A percentile compares a stretch with the other conserved stretches of the same genome.
Conservation (phyloP, 2,329 filamentous ascomycete genomes). For the Stenocarpella maydis region DNA sequence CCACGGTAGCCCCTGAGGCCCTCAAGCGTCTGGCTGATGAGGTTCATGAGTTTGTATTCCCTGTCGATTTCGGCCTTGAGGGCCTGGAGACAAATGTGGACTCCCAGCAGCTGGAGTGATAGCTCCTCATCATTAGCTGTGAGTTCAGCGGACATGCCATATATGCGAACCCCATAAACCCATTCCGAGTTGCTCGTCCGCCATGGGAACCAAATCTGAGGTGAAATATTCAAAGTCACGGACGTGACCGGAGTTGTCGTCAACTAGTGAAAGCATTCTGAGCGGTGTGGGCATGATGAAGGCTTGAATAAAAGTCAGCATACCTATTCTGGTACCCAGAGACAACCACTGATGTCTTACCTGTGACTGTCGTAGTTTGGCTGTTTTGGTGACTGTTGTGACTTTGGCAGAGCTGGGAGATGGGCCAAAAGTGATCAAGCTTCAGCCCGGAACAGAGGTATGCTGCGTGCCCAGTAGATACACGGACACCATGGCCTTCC, state of each 20-base stretch:
- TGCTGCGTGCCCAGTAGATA: not conserved
- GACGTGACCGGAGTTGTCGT: not conserved
- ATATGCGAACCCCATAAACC: no score
- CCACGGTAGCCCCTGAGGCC: not conserved
- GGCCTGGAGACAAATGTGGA: not conserved
- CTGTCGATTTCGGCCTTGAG: not conserved
- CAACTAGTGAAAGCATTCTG: not conserved
- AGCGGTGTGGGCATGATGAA: not conserved
- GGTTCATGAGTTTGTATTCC: not conserved
- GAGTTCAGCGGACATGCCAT: not conserved
- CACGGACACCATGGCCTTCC: not conserved
- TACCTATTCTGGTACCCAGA: no score
- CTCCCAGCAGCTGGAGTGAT: not conserved
- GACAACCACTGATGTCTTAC: not conserved
- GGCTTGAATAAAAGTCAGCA: not conserved
- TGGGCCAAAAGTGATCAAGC: not conserved
- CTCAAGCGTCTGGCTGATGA: not conserved
- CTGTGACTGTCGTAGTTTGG: not conserved
- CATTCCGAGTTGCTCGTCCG: not conserved
- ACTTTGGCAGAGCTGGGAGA: not conserved
- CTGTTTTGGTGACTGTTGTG: no score
- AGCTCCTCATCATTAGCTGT: not conserved
- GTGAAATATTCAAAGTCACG: not conserved
- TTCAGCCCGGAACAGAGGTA: no score
- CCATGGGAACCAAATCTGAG: not conserved